Evolutionary conservation across 306 rosid species (phyloP).

Genomic region (Medicago lupulina): DNA sequence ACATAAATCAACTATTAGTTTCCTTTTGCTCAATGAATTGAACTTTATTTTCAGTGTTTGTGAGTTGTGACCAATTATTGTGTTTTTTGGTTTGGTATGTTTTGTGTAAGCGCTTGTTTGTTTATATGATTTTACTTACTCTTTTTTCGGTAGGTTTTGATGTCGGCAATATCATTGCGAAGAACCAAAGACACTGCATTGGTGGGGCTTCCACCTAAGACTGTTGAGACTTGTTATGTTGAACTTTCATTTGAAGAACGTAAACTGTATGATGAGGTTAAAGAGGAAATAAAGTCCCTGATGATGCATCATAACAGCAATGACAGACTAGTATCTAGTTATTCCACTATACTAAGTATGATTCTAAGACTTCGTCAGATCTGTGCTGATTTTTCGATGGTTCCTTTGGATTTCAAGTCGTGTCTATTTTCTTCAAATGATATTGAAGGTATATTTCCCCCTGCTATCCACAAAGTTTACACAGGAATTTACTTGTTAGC

Average conservation of each 20-base stretch:
- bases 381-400: slow-evolving; percentile 70
- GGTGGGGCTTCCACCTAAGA: slow-evolving; percentile 73
- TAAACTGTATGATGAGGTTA: slow-evolving; percentile 63
- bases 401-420: slow-evolving; percentile 64
- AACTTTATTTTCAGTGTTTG: neutral
- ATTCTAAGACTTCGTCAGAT: slow-evolving; percentile 82
- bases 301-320: slow-evolving; percentile 38
- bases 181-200: slow-evolving; percentile 72
- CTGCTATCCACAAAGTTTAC: neutral
- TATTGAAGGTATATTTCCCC: slow-evolving; percentile 64
- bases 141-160: slow-evolving; percentile 54
- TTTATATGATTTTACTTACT: slow-evolving; percentile 17
- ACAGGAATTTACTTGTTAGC: slow-evolving; percentile 17
- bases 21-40: neutral
- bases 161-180: slow-evolving; percentile 79
- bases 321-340: slow-evolving; percentile 44
- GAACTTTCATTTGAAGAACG: slow-evolving; percentile 79
- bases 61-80: neutral
- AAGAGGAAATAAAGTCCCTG: slow-evolving; percentile 49
- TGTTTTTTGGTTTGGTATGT: neutral
- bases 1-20: neutral
- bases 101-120: slow-evolving; percentile 3
- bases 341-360: slow-evolving; percentile 61
- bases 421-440: slow-evolving; percentile 47
- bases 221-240: slow-evolving; percentile 61